Evolutionary conservation across 1,284 basidiomycete species (phyloP).

Genomic region (Taiwanofungus camphoratus): DNA sequence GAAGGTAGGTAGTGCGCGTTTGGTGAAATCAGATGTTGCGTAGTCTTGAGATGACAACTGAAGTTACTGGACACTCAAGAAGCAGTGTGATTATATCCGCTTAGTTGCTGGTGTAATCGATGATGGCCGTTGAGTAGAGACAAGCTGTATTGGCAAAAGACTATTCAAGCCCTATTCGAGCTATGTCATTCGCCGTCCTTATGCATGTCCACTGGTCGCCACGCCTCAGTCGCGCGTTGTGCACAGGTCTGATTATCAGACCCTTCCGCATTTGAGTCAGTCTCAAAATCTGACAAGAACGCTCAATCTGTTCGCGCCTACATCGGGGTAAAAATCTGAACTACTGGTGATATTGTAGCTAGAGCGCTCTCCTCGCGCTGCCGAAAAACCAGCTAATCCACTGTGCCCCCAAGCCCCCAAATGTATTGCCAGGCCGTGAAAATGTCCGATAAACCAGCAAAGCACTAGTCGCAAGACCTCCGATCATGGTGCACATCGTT

Average conservation of each 20-base stretch:
- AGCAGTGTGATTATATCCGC: neutral
- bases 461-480: conserved; percentile 64
- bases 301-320: too few species aligned
- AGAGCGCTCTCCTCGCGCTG: conserved; percentile 34
- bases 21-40: conserved; percentile 9
- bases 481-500: conserved; percentile 61
- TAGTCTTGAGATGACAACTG: conserved; percentile 7
- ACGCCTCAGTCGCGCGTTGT: conserved; percentile 26
- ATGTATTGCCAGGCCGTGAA: conserved; percentile 49
- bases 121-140: conserved; percentile 15
- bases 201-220: conserved; percentile 20
- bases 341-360: conserved; percentile 12
- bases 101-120: conserved; percentile 9
- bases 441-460: conserved; percentile 65
- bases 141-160: conserved; percentile 14
- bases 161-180: conserved; percentile 20
- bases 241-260: conserved; percentile 27
- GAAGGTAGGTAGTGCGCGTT: conserved; percentile 4
- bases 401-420: conserved; percentile 47
- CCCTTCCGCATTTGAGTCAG: conserved; percentile 3
- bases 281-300: conserved; percentile 4
- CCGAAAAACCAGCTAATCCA: conserved; percentile 60
- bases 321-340: conserved; percentile 8
- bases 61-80: neutral
- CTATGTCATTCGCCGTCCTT: conserved; percentile 20